Conservation (phyloP, 495 filamentous ascomycete species). For the Bathelium albidoporum region DNA sequence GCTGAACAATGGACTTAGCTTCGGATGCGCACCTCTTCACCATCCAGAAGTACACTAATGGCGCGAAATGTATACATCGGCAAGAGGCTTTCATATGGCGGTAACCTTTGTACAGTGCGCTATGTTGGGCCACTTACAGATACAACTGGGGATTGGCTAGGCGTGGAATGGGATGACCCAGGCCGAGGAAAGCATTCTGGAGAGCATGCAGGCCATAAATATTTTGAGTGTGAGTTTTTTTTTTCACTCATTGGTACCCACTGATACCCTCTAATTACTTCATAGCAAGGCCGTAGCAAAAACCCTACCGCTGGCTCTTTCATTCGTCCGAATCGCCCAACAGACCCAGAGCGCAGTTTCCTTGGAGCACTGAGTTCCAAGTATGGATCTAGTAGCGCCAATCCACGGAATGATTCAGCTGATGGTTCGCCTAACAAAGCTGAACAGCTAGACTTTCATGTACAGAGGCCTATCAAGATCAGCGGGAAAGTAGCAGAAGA, state of each 20-base stretch:
- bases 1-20: not conserved
- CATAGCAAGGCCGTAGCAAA: constrained; percentile 48
- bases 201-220: constrained; percentile 61
- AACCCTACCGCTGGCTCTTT: constrained; percentile 70
- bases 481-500: constrained; percentile 87
- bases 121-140: constrained; percentile 69
- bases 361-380: constrained; percentile 71
- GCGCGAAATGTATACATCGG: constrained; percentile 39
- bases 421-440: constrained; percentile 22
- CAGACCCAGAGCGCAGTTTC: constrained; percentile 59
- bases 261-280: constrained; percentile 4
- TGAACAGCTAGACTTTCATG: not conserved
- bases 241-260: not conserved
- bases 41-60: not conserved
- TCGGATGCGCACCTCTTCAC: not conserved
- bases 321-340: constrained; percentile 61
- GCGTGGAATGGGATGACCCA: constrained; percentile 93
- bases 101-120: constrained; percentile 68
- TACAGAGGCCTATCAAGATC: constrained; percentile 49
- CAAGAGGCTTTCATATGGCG: constrained; percentile 68
- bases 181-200: constrained; percentile 83
- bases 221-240: constrained; percentile 64
- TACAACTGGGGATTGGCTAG: constrained; percentile 75
- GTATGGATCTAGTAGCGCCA: constrained; percentile 53
- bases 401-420: constrained; percentile 14